Evolutionary conservation across 2,329 filamentous ascomycete species (phyloP).

Genomic region (Botrytis squamosa): DNA sequence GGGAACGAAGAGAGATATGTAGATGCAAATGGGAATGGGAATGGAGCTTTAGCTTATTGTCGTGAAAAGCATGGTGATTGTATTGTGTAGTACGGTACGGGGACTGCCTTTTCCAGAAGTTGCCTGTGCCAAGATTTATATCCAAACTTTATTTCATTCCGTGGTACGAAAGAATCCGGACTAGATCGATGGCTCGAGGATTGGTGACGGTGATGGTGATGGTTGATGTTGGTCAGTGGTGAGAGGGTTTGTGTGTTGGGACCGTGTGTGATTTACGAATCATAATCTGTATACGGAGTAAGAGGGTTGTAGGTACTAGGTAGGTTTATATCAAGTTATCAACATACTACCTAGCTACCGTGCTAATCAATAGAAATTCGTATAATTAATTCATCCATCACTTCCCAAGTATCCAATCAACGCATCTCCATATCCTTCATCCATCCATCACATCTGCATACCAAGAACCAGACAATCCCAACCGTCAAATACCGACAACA

Average conservation of each 20-base stretch:
- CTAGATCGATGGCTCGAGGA: not conserved
- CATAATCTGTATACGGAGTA: too few species aligned
- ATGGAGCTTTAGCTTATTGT: not conserved
- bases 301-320: too few species aligned
- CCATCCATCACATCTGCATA: not conserved
- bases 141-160: not conserved
- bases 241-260: not conserved
- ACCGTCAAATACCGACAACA: not conserved
- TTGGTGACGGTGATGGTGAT: not conserved
- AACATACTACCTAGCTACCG: too few species aligned
- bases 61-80: not conserved
- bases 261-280: not conserved
- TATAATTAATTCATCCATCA: too few species aligned
- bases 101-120: not conserved
- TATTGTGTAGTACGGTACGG: not conserved
- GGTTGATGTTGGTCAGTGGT: not conserved
- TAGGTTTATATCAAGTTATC: too few species aligned
- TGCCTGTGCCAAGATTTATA: not conserved
- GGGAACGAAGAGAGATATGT: too few species aligned
- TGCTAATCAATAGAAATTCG: too few species aligned
- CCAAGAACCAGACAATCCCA: not conserved
- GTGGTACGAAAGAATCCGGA: too few species aligned
- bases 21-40: not conserved
- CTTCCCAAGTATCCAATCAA: not conserved
- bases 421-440: not conserved